phyloP scores from a whole-genome alignment of 2,329 filamentous ascomycete genomes.

The Coniochaeta ligniaria region DNA sequence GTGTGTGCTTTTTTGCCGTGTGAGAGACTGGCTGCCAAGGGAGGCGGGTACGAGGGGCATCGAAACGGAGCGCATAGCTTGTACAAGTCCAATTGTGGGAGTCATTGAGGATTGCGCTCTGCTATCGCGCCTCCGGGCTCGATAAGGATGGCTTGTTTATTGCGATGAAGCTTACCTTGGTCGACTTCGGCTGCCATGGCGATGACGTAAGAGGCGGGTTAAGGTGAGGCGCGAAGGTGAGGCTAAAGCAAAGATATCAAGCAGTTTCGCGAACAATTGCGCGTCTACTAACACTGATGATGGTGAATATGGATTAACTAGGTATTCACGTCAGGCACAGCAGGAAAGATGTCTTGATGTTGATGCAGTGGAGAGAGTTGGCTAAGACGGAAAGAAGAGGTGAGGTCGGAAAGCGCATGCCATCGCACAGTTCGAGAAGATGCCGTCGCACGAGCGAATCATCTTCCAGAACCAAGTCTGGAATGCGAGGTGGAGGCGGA shows the following conservation, averaged over 20 bases:
- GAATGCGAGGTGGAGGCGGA: neutral
- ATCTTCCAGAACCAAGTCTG: constrained; percentile 1
- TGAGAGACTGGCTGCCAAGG: neutral
- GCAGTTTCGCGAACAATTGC: neutral
- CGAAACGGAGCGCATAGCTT: neutral
- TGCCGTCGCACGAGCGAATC: constrained; percentile 14
- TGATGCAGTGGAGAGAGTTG: constrained; percentile 1
- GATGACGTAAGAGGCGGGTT: constrained; percentile 16
- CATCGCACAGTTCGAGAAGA: constrained; percentile 9
- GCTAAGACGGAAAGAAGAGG: constrained; percentile 6
- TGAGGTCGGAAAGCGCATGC: constrained; percentile 8
- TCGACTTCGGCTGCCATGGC: constrained; percentile 14
- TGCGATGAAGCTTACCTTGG: constrained; percentile 13
- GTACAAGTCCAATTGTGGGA: neutral
- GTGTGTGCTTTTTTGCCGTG: neutral
- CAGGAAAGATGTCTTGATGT: neutral
- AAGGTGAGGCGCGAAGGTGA: neutral
- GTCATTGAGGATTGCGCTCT: neutral
- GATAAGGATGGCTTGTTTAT: neutral
- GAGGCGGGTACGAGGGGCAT: neutral
- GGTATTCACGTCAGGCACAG: neutral
- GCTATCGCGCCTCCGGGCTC: neutral
- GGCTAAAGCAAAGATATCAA: neutral
- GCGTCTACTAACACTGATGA: neutral
- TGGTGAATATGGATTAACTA: neutral